Base-by-base conservation (phyloP, 345 rosid species). In the Mangifera indica region DNA sequence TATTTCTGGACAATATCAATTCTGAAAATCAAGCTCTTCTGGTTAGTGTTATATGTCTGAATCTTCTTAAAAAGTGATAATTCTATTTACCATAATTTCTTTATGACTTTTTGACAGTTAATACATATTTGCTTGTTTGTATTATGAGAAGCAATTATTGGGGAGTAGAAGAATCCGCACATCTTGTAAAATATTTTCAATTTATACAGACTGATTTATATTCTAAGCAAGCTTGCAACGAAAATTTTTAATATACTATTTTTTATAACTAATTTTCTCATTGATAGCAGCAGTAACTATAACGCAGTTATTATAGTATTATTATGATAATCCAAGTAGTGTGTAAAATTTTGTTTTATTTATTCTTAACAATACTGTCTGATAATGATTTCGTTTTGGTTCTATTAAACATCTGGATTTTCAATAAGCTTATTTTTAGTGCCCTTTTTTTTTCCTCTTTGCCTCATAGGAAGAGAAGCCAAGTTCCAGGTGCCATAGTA, bases 11-110 rank as follows among this genome's bases (percentile, higher is more conserved):
- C 29, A 76, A 83, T 56, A 75, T 89, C 70, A 75, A 83, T 77
- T 85, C 86, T 29, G 97, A 89, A 76, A 89, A 85, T 77, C 97
- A 87, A 79, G 91, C 97, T 60, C 95, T 89, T 37, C 72, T 81
- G 95, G 97, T 87, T 68, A 72, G 82, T 77, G 46, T 75, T 59
- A 72, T 69, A 64, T 62, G 40, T 72, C 51, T 17, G 17, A 18
- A 20, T 66, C 52, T 51, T 80, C 60, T 63, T 24, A 32, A 1
- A 7, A 65, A 32, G 63, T 32, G 42, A 58, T 61, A 58, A 52
- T 71, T 80, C 69, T 79, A 20, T 62, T 66, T 42, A 9, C 60
- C 42, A 62, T 34, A 10, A 42, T 22, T n/a, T 48, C 9, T 72
- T 62, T 22, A 12, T 64, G 48, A 48, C 53, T 7, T 64, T 59